Conservation (phyloP, 306 rosid genomes). For the Calophaca sinica region DNA sequence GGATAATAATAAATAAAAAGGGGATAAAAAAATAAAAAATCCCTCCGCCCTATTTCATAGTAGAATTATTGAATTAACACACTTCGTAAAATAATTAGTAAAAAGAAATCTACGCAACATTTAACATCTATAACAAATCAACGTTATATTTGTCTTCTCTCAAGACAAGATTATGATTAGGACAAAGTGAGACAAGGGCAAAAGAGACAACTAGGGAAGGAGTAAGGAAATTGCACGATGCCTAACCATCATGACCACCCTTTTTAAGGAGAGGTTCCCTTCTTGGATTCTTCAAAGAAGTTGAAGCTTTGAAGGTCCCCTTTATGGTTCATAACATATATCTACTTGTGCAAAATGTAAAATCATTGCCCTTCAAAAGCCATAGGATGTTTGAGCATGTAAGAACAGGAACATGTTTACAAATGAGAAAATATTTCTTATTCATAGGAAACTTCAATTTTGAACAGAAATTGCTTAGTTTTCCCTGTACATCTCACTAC, state of each 20-base stretch:
- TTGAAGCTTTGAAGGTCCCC: slow-evolving; percentile 31
- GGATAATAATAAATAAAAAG: no score
- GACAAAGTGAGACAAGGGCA: background rate
- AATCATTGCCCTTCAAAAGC: background rate
- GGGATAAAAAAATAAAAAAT: no score
- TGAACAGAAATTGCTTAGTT: slow-evolving; percentile 32
- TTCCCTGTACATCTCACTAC: slow-evolving; percentile 48
- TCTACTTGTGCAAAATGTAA: slow-evolving; percentile 14
- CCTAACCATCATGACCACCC: background rate
- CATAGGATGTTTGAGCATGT: background rate
- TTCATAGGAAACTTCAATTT: slow-evolving; percentile 40
- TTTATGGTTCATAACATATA: background rate
- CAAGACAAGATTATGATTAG: background rate
- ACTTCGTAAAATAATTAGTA: no score
- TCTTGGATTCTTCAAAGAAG: slow-evolving; percentile 43
- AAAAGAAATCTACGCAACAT: no score
- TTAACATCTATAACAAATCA: no score
- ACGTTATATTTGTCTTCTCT: background rate
- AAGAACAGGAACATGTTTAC: slow-evolving; percentile 15
- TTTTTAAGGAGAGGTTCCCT: slow-evolving; percentile 18
- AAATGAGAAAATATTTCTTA: slow-evolving; percentile 31
- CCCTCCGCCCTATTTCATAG: no score
- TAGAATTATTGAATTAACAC: no score
- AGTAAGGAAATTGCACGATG: slow-evolving; percentile 44
- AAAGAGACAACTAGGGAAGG: slow-evolving; percentile 7